Base-by-base conservation (phyloP, 2,329 filamentous ascomycete species). In the Epichloe sibirici region DNA sequence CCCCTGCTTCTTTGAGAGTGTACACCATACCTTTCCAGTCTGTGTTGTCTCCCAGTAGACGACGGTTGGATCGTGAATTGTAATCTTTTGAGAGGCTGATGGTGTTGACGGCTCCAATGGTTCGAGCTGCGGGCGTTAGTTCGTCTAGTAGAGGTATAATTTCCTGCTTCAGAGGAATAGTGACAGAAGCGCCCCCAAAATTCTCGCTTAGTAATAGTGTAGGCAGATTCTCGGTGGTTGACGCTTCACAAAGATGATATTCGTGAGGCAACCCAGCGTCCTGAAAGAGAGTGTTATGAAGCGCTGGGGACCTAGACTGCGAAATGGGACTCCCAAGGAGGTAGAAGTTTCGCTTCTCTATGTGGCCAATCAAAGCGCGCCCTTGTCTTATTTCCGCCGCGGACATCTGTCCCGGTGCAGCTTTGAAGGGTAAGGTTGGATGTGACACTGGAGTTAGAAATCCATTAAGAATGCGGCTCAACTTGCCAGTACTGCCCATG, bases 371-470 rank as follows among this genome's bases (percentile, higher is more conserved):
- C 45, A 96, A 72, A 1, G 85, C 78, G 25, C 95, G 74, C 2
- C 83, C 88, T 51, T 79, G 81, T 44, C 90, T 83, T 57, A 98
- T 96, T 61, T 98, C 90, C 2, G 82, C 79, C 0, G 91, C 90
- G 4, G 90, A 95, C 49, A 98, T 77, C 64, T 98, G 93, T 1
- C 93, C 93, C 4, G 93, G 91, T 0, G 93, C 93, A 40, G 93
- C 91, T 65, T 93, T 93, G 70, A 90, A 89, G 0, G 91, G 90
- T n/a, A 97, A 75, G 12, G 78, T 79, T 2, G 89, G 87, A 66
- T 97, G 93, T 3, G 89, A 90, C 13, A 98, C 93, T 0, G 93
- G 93, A 0, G 93, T 97, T 73, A 98, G 82, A 74, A 97, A 97
- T 34, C 79, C 76, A 68, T 98, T 98, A 54, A 94, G 73, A 45